Conservation (phyloP, 192 early-diverging fungal genomes). For the Rhizophagus prolifer region DNA sequence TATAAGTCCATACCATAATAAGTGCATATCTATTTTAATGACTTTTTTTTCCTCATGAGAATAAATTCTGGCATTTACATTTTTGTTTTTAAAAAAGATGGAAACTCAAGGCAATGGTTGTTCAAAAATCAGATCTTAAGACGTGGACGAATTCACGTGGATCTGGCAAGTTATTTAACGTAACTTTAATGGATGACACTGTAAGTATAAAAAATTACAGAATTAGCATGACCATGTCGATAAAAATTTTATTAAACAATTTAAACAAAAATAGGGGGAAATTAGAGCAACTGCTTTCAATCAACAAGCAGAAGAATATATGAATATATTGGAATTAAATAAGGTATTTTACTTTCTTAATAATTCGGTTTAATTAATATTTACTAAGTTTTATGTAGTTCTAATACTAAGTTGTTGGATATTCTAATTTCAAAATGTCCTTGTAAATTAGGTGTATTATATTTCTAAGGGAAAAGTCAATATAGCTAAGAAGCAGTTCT, state of each 20-base stretch:
- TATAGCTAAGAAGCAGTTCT: conserved; percentile 83
- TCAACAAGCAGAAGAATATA: conserved; percentile 77
- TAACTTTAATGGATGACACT: conserved; percentile 82
- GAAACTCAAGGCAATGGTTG: conserved; percentile 92
- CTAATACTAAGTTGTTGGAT: too few relatives aligned
- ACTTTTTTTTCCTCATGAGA: background rate
- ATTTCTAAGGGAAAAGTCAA: conserved; percentile 79
- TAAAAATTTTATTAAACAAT: background rate
- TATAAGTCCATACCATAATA: conserved; percentile 88
- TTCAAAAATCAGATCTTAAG: conserved; percentile 80
- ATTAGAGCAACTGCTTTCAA: conserved; percentile 95
- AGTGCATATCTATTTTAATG: conserved; percentile 39
- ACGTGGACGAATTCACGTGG: conserved; percentile 76
- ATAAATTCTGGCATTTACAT: background rate
- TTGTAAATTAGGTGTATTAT: conserved; percentile 61
- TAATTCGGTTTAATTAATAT: background rate
- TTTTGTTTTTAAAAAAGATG: conserved; percentile 53
- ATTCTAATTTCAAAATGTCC: background rate
- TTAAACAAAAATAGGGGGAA: conserved; percentile 66
- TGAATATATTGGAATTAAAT: conserved; percentile 74
- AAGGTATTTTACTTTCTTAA: conserved; percentile 44
- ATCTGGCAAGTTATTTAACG: conserved; percentile 81
- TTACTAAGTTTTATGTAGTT: background rate
- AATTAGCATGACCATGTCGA: background rate
- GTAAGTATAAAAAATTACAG: conserved; percentile 48